Evolutionary conservation across 2,329 filamentous ascomycete genomes (phyloP).

Genomic region (Niveomyces coronatus): DNA sequence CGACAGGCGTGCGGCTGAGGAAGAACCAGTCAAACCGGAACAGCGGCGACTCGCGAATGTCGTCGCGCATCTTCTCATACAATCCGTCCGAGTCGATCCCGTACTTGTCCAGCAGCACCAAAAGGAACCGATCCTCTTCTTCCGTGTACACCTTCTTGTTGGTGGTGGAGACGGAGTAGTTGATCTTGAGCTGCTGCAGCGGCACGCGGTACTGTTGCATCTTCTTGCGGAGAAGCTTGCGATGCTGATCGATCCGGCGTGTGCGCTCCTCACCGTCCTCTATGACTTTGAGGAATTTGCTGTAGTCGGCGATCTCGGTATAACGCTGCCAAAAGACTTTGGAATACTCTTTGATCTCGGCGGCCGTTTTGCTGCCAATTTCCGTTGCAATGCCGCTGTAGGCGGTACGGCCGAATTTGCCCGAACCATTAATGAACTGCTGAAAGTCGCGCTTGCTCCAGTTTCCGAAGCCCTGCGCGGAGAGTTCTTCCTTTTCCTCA

Average conservation of each 20-base stretch:
- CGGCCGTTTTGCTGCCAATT: slow-evolving; percentile 77
- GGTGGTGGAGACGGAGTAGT: slow-evolving; percentile 96
- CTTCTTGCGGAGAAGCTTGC: slow-evolving; percentile 89
- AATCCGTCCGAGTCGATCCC: slow-evolving; percentile 85
- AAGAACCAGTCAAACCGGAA: slow-evolving; percentile 99
- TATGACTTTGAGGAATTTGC: slow-evolving; percentile 80
- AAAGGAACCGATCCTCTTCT: slow-evolving; percentile 89
- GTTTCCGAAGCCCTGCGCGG: slow-evolving; percentile 75
- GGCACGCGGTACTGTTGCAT: slow-evolving; percentile 95
- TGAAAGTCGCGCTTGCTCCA: slow-evolving; percentile 99
- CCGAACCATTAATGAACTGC: slow-evolving; percentile 92
- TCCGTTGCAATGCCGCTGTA: slow-evolving; percentile 80
- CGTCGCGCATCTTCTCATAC: slow-evolving; percentile 92
- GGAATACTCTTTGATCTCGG: slow-evolving; percentile 83
- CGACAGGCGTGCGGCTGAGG: slow-evolving; percentile 82
- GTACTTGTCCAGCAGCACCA: slow-evolving; percentile 86
- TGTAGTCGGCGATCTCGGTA: slow-evolving; percentile 78
- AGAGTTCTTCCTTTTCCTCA: slow-evolving; percentile 73
- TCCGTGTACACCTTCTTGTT: slow-evolving; percentile 99
- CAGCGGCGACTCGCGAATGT: slow-evolving; percentile 85
- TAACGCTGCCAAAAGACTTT: slow-evolving; percentile 96
- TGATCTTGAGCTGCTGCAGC: slow-evolving; percentile 94
- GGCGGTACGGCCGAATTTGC: slow-evolving; percentile 80
- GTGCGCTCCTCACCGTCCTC: slow-evolving; percentile 88
- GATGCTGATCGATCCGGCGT: slow-evolving; percentile 81